Evolutionary conservation across 257 asterid genomes (phyloP).

Genomic region (Capsicum chinense): DNA sequence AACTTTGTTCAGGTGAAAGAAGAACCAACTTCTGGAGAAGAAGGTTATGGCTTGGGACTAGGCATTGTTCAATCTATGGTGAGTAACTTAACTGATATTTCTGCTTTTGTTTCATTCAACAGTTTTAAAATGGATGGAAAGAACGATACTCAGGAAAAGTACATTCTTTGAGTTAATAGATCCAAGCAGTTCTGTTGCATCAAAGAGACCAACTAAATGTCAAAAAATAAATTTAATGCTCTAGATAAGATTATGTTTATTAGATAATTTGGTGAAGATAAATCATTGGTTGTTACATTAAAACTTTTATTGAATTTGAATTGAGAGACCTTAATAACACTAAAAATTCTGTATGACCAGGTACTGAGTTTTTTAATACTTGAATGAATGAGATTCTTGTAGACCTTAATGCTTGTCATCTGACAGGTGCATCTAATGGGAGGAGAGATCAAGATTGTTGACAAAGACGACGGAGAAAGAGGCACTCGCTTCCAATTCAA

Average conservation of each 20-base stretch:
- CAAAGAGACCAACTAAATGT: neutral
- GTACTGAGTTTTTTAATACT: neutral
- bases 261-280: neutral
- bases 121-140: too few species aligned
- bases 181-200: neutral
- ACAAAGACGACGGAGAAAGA: constrained; percentile 59
- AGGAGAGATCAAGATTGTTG: constrained; percentile 69
- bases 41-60: constrained; percentile 83
- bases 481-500: constrained; percentile 67
- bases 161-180: too few species aligned
- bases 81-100: neutral
- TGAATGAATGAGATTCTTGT: neutral
- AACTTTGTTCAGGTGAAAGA: constrained; percentile 79
- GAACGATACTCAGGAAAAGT: too few species aligned
- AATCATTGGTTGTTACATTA: neutral
- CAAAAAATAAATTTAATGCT: neutral
- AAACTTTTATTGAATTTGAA: neutral
- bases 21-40: constrained; percentile 41
- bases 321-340: neutral
- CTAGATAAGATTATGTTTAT: neutral
- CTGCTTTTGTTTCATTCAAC: too few species aligned
- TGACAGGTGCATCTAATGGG: constrained; percentile 61
- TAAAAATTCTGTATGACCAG: neutral
- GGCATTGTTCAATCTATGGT: constrained; percentile 86
- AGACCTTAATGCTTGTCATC: constrained; percentile 11